Evolutionary conservation across 495 filamentous ascomycete genomes (phyloP).

Genomic region (Trichoderma asperelloides): DNA sequence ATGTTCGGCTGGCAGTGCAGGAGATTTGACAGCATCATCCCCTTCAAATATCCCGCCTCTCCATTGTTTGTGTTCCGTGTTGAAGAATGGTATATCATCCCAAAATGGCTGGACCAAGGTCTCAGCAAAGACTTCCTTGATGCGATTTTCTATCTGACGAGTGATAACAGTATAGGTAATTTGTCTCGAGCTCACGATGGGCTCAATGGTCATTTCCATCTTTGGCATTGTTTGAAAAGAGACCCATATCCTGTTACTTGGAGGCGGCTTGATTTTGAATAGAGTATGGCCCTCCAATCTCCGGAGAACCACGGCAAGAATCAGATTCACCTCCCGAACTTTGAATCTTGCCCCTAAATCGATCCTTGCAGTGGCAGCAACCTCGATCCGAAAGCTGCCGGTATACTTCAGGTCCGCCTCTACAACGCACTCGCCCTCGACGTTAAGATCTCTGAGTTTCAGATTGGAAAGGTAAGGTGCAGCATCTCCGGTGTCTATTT

Average conservation of each 20-base stretch:
- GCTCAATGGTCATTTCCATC: constrained; percentile 86
- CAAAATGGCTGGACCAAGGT: constrained; percentile 90
- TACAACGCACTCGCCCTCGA: constrained; percentile 78
- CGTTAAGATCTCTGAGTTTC: constrained; percentile 76
- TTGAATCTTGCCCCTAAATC: constrained; percentile 87
- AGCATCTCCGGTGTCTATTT: constrained; percentile 76
- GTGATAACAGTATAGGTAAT: constrained; percentile 90
- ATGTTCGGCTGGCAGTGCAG: constrained; percentile 31
- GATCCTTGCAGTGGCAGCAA: constrained; percentile 81
- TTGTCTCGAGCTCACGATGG: constrained; percentile 88
- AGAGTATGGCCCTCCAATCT: constrained; percentile 77
- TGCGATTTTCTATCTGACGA: constrained; percentile 85
- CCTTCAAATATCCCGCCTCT: constrained; percentile 84
- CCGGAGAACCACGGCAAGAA: constrained; percentile 78
- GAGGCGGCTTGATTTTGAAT: constrained; percentile 85
- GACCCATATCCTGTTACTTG: constrained; percentile 91
- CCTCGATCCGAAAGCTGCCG: constrained; percentile 80
- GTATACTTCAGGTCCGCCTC: constrained; percentile 83
- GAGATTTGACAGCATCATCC: constrained; percentile 33
- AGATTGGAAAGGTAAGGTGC: constrained; percentile 88
- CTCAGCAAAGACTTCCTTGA: constrained; percentile 86
- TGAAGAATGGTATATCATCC: constrained; percentile 87
- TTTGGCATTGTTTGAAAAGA: constrained; percentile 86
- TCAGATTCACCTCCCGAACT: constrained; percentile 75
- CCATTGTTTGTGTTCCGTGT: constrained; percentile 64